Evolutionary conservation across 2,329 filamentous ascomycete genomes (phyloP), one percentile per base, ranked within the genome.

Genomic region (Davidsoniella eucalypti): DNA sequence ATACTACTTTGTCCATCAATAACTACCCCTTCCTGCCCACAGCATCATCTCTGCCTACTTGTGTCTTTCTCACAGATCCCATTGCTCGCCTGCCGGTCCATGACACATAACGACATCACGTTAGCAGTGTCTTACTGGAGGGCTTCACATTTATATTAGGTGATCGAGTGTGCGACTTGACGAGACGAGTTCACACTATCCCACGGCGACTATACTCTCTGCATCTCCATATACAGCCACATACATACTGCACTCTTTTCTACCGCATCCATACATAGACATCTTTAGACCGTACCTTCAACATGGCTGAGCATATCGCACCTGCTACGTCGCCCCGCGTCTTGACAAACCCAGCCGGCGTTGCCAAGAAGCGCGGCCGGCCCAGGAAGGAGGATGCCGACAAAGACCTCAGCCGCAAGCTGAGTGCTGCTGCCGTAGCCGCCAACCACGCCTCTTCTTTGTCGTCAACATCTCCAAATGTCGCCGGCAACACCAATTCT

Each of bases 311-410:
- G 17, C 43, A 43, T n/a, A 41, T 37, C 21, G 16, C 6, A 10
- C 23, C 17, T 39, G 33, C 44, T 21, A 29, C 43, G 9, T 47
- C 23, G 16, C 46, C 36, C 16, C 37, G 36, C 14, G 17, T 42
- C 10, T 23, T 43, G 16, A 36, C 38, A 21, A 39, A 38, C 39
- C 23, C 38, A 14, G 29, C 45, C 33, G 50, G 43, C 2, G 40
- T 46, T 16, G 23, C 41, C 21, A 52, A 52, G 50, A 52, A 52
- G 45, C 50, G 50, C 21, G 50, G 50, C 39, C 50, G 50, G n/a
- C 50, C 50, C 7, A 52, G 49, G 44, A 52, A 52, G 40, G 44
- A 52, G n/a, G 48, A 50, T 21, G 10, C 41, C 17, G 41, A 43
- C 25, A 50, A 45, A 23, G 48, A 50, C 18, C 29, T 40, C 16